Evolutionary conservation across 176 grass and related monocot genomes (phyloP).

Genomic region (Paspalum vaginatum): DNA sequence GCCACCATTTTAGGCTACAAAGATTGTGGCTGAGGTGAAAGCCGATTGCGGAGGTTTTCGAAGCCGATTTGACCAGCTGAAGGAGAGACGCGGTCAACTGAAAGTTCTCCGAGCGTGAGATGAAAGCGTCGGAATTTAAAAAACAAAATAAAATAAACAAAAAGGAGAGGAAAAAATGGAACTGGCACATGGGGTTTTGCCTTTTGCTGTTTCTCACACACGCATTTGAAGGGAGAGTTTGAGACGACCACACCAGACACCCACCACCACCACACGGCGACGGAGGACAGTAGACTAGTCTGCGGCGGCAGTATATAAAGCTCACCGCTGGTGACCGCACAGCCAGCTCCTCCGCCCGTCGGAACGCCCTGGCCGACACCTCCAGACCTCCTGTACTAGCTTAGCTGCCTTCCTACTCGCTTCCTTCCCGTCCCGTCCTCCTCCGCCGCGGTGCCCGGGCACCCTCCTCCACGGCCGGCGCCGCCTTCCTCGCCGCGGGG

Average conservation of each 20-base stretch:
- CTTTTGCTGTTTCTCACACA: background rate
- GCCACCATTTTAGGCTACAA: too few relatives aligned
- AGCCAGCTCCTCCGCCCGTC: background rate
- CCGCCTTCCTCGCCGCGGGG: background rate
- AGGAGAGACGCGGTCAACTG: slow-evolving; percentile 19
- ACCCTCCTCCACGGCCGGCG: background rate
- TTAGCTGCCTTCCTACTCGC: background rate
- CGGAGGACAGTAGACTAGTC: slow-evolving; percentile 28
- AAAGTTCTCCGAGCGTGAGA: slow-evolving; percentile 13
- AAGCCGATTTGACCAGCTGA: background rate
- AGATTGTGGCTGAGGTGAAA: too few relatives aligned
- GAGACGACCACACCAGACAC: slow-evolving; percentile 11
- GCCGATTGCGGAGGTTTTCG: background rate
- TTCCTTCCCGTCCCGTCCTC: slow-evolving; percentile 4
- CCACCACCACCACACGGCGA: background rate
- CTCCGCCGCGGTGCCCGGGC: background rate
- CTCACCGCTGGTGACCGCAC: slow-evolving; percentile 47
- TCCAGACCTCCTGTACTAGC: too few relatives aligned
- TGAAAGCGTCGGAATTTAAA: background rate
- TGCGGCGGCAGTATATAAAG: slow-evolving; percentile 31
- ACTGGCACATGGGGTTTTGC: slow-evolving; percentile 18
- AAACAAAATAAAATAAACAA: too few relatives aligned
- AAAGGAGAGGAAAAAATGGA: background rate
- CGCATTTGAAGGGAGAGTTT: slow-evolving; percentile 33
- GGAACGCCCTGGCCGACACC: background rate